phyloP scores from a whole-genome alignment of 768 basidiomycete species.

The Multifurca ochricompacta region DNA sequence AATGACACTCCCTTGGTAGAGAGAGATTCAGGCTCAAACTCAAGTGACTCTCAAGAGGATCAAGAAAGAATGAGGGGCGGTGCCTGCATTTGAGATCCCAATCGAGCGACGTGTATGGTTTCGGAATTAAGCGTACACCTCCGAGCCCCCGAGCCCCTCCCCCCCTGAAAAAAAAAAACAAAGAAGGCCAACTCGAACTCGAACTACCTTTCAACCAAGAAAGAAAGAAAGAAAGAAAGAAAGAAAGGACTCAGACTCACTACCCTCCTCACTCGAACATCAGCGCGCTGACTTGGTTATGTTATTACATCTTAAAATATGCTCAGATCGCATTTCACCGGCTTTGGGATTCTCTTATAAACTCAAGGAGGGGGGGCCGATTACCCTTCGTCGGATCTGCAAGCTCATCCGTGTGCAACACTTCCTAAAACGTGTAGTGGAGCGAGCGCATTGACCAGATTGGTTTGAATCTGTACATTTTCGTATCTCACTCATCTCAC shows the following conservation, averaged over 20 bases:
- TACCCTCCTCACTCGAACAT: neutral
- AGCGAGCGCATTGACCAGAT: neutral
- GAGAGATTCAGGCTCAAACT: neutral
- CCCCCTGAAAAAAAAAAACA: constrained; percentile 9
- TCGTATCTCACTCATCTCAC: neutral
- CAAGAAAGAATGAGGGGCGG: constrained; percentile 5
- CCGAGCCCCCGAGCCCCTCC: constrained; percentile 6
- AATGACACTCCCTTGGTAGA: neutral
- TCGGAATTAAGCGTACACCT: constrained; percentile 18
- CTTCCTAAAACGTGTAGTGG: constrained; percentile 13
- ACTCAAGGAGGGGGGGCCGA: neutral
- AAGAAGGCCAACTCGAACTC: constrained; percentile 14
- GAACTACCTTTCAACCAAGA: constrained; percentile 14
- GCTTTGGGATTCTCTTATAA: neutral
- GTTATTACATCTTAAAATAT: neutral
- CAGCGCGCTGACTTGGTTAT: neutral
- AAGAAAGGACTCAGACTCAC: too few species aligned
- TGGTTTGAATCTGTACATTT: constrained; percentile 16
- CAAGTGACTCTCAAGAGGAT: too few species aligned
- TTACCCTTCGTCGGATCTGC: constrained; percentile 8
- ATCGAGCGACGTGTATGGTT: constrained; percentile 12
- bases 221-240: too few species aligned
- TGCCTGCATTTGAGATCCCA: constrained; percentile 16
- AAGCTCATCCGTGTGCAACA: neutral
- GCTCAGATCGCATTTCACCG: neutral